Base-by-base conservation (phyloP, 2,329 filamentous ascomycete genomes). In the Cladosporium velox region DNA sequence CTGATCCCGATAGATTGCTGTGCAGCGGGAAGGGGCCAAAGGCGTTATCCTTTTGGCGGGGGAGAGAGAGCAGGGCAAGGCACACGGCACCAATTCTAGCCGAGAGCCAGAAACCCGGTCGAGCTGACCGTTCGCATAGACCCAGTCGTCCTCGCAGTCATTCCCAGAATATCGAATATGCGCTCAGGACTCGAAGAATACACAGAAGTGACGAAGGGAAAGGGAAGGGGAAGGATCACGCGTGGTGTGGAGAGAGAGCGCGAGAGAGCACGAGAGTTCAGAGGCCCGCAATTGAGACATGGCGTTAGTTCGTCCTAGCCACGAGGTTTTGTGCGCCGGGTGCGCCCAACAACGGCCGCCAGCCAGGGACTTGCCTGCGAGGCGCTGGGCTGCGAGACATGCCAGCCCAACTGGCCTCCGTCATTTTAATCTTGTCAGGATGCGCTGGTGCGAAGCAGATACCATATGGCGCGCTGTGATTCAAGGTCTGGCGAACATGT, bases 311-410 rank as follows among this genome's bases (percentile, higher is more conserved):
- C 18, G 38, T 30, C n/a, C n/a, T 54, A 64, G 61, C 61, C 61
- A 64, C 61, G 61, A 64, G 61, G 61, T 57, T 64, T 54, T 54
- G 54, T 35, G 57, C 24, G 57, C 34, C 32, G 18, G 34, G 11
- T 14, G 30, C 15, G 34, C 47, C 51, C 49, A 26, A 63, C 30
- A 49, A 61, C 38, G 38, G 38, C 21, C 60, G 32, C n/a, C 49
- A 26, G 26, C 49, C 52, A 34, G 52, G 52, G 52, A 55, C n/a
- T 30, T 55, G 52, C 52, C 26, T 30, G 28, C 28, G 28, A 34
- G 55, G 6, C 32, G 61, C 61, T 64, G 61, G 61, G 61, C 61
- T 34, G 26, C 61, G 49, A 64, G 61, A 64, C 59, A 62, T 62
- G 28, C 41, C 55, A 30, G 59, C 59, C 59, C 59, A 26, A 61